Conservation (phyloP, 352 stramenopile genomes). For the Globisporangium radiosum region DNA sequence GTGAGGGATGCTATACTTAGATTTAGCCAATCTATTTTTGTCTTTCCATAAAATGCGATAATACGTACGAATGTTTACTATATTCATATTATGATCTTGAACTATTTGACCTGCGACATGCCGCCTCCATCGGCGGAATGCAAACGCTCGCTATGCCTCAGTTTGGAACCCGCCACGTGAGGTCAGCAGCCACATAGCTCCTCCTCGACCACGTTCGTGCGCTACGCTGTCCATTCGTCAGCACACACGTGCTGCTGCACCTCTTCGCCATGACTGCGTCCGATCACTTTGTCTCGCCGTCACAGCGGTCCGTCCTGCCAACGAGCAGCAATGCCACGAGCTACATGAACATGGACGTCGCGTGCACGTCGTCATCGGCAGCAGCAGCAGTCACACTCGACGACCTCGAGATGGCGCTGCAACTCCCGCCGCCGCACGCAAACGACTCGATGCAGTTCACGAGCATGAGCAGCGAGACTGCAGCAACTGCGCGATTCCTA, state of each 20-base stretch:
- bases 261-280: background rate
- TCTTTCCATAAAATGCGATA: background rate
- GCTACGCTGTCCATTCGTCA: no score
- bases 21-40: background rate
- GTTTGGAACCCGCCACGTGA: conserved; percentile 5
- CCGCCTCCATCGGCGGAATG: conserved; percentile 11
- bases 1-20: background rate
- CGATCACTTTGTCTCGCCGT: background rate
- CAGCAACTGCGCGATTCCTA: conserved; percentile 10
- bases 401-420: conserved; percentile 8
- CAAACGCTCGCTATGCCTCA: background rate
- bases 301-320: background rate
- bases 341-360: background rate
- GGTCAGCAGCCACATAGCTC: background rate
- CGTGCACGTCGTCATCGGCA: background rate
- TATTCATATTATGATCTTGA: no score
- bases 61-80: no score
- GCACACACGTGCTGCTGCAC: no score
- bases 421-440: background rate
- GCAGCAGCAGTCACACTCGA: background rate
- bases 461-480: conserved; percentile 11
- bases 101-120: background rate
- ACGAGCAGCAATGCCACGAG: background rate
- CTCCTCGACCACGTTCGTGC: no score
- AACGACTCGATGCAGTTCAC: conserved; percentile 9